phyloP scores from a whole-genome alignment of 202 grass and related monocot species.

The Bolboschoenoplectus hybrid region DNA sequence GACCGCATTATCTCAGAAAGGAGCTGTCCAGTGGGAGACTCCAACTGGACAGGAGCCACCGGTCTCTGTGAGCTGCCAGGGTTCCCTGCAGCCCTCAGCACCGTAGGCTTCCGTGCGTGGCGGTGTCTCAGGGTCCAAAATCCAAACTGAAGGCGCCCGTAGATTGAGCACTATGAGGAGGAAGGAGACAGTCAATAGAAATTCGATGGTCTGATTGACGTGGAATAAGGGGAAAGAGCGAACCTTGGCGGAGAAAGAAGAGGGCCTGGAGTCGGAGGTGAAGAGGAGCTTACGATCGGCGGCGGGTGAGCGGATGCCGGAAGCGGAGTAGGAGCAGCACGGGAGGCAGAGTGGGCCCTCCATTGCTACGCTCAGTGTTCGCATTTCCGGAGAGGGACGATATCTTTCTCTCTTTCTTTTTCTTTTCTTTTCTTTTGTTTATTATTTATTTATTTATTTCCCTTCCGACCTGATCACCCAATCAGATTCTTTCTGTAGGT shows the following conservation, averaged over 20 bases:
- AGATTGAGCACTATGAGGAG: not conserved
- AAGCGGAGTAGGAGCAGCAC: slow-evolving; percentile 17
- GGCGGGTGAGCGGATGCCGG: slow-evolving; percentile 31
- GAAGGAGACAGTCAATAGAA: not conserved
- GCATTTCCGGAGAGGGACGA: not conserved
- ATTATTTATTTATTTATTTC: not conserved
- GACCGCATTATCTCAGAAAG: slow-evolving; percentile 81
- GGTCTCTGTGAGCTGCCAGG: slow-evolving; percentile 57
- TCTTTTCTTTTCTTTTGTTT: not conserved
- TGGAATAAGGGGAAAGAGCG: slow-evolving; percentile 1
- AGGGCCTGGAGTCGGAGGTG: slow-evolving; percentile 25
- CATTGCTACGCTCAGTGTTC: slow-evolving; percentile 25
- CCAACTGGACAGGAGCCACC: slow-evolving; percentile 77
- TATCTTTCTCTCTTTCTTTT: slow-evolving; percentile 1
- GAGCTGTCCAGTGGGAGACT: slow-evolving; percentile 86
- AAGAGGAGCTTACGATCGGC: slow-evolving; percentile 40
- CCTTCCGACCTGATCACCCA: not conserved
- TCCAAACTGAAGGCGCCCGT: not conserved
- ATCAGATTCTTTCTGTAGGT: too few species aligned
- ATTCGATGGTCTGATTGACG: not conserved
- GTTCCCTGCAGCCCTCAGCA: slow-evolving; percentile 56
- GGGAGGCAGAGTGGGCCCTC: slow-evolving; percentile 32
- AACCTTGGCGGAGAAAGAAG: slow-evolving; percentile 31
- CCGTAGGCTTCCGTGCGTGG: slow-evolving; percentile 22
- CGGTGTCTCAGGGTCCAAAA: not conserved